Evolutionary conservation across 768 basidiomycete species (phyloP).

Genomic region (Tephrocybe sp.): DNA sequence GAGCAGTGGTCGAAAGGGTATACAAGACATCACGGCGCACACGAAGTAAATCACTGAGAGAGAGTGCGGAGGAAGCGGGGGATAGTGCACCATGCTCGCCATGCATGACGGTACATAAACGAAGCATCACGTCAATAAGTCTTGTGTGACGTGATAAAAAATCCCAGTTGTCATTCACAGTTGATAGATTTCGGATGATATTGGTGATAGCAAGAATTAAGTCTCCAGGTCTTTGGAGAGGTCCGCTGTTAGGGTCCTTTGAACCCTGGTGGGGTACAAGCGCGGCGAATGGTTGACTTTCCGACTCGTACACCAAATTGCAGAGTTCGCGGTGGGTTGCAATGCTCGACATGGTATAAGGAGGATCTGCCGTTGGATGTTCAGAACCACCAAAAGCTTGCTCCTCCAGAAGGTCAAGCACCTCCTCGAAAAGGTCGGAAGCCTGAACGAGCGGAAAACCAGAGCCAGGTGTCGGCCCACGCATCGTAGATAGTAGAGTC

Average conservation of each 20-base stretch:
- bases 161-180: conserved; percentile 64
- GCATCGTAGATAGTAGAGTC: conserved; percentile 77
- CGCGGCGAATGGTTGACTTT: conserved; percentile 57
- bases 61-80: conserved; percentile 57
- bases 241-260: conserved; percentile 49
- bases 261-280: conserved; percentile 47
- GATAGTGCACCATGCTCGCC: conserved; percentile 29
- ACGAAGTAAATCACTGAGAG: conserved; percentile 66
- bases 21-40: conserved; percentile 77
- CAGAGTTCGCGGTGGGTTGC: conserved; percentile 67
- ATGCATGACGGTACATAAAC: conserved; percentile 55
- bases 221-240: conserved; percentile 65
- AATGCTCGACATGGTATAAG: conserved; percentile 36
- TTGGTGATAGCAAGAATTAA: conserved; percentile 68
- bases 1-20: conserved; percentile 62
- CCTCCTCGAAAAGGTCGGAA: conserved; percentile 78
- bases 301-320: conserved; percentile 53
- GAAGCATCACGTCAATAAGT: conserved; percentile 64
- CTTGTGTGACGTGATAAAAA: conserved; percentile 65
- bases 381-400: conserved; percentile 61
- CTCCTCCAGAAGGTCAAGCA: conserved; percentile 85
- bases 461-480: conserved; percentile 54
- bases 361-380: conserved; percentile 22
- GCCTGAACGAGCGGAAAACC: conserved; percentile 79
- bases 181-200: conserved; percentile 85